A percentile compares a stretch with the other conserved stretches of the same genome.
Conservation (phyloP, 176 grass and related monocot species). For the Poa annua region DNA sequence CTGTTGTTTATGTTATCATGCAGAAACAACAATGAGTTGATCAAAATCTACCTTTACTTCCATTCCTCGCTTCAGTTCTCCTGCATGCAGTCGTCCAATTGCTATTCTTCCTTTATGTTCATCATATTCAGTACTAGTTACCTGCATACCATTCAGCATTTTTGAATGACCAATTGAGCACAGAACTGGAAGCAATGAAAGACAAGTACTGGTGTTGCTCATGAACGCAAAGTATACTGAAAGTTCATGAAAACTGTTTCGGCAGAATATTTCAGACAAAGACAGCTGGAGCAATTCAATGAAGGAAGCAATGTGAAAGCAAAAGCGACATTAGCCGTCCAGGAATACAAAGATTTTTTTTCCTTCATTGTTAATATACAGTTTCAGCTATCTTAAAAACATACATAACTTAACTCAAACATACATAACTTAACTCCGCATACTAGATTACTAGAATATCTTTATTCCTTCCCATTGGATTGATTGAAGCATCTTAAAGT, state of each 20-base stretch:
- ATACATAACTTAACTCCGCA: not conserved
- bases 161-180: slow-evolving; percentile 37
- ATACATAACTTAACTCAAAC: not conserved
- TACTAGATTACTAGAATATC: slow-evolving; percentile 23
- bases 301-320: slow-evolving; percentile 18
- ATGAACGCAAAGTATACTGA: slow-evolving; percentile 15
- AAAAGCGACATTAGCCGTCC: slow-evolving; percentile 3
- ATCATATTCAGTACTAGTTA: slow-evolving; percentile 96
- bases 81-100: slow-evolving; percentile 92
- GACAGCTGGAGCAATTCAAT: slow-evolving; percentile 6
- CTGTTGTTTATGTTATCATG: slow-evolving; percentile 23
- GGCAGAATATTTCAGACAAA: slow-evolving; percentile 7
- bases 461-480: not conserved
- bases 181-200: slow-evolving; percentile 19
- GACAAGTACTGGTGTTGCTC: not conserved
- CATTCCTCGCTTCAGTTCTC: slow-evolving; percentile 77
- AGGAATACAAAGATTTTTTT: not conserved
- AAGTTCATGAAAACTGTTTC: slow-evolving; percentile 2
- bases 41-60: slow-evolving; percentile 79
- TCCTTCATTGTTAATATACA: slow-evolving; percentile 27
- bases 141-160: slow-evolving; percentile 53
- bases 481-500: slow-evolving; percentile 11
- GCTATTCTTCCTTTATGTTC: slow-evolving; percentile 99
- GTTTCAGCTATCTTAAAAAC: not conserved
- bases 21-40: slow-evolving; percentile 32